phyloP scores from a whole-genome alignment of 352 stramenopile species.

The Thalassiosira livingstoniorum region DNA sequence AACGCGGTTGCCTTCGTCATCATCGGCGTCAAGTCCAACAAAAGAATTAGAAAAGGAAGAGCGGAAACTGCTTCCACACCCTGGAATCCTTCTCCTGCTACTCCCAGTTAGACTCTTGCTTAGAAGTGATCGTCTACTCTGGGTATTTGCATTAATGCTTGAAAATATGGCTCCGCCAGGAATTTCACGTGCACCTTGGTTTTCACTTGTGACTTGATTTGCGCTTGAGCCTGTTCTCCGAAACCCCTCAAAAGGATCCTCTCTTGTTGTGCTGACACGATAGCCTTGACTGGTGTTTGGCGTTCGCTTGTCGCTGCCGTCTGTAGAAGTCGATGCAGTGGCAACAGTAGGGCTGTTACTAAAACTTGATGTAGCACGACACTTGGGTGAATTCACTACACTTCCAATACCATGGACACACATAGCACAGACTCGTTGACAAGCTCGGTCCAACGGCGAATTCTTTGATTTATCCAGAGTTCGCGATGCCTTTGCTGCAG shows the following conservation, averaged over 20 bases:
- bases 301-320: not conserved
- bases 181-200: not conserved
- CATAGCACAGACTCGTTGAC: conserved; percentile 33
- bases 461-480: conserved; percentile 31
- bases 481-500: conserved; percentile 12
- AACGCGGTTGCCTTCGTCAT: not conserved
- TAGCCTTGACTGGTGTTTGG: not conserved
- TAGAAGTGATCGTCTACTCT: conserved; percentile 21
- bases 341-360: not conserved
- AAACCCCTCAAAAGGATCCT: conserved; percentile 26
- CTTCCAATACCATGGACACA: conserved; percentile 3
- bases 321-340: not conserved
- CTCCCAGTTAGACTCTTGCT: conserved; percentile 14
- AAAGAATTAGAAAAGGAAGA: conserved; percentile 40
- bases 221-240: not conserved
- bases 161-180: too few species aligned
- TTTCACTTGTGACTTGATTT: not conserved
- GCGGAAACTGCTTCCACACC: conserved; percentile 28
- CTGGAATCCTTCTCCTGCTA: conserved; percentile 16
- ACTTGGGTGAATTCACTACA: too few species aligned
- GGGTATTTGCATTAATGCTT: too few species aligned
- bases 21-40: not conserved
- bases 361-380: not conserved
- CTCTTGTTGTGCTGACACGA: too few species aligned
- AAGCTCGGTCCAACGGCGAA: conserved; percentile 41